phyloP scores from a whole-genome alignment of 2,329 filamentous ascomycete genomes.

The Calycina herbarum region DNA sequence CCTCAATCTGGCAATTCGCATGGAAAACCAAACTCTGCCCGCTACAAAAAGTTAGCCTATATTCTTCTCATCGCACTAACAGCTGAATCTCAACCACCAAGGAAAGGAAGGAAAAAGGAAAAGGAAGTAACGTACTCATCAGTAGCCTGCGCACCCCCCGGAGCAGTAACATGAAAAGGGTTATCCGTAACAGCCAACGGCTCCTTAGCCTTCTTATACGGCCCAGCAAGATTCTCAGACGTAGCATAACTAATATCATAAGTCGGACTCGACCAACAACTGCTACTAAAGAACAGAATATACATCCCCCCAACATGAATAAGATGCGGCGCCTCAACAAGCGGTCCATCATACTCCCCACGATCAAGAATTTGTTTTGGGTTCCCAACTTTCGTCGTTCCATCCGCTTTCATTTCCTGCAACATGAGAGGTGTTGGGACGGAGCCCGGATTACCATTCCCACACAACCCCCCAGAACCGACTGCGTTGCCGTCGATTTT shows the following conservation, averaged over 20 bases:
- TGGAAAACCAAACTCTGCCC: constrained; percentile 23
- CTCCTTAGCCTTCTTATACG: constrained; percentile 16
- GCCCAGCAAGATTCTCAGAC: constrained; percentile 40
- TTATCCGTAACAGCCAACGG: constrained; percentile 18
- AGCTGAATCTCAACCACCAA: too few species aligned
- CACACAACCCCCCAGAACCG: background rate
- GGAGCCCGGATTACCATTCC: background rate
- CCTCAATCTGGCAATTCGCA: constrained; percentile 19
- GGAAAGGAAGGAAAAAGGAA: too few species aligned
- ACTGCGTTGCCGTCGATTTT: background rate
- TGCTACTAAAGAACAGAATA: constrained; percentile 23
- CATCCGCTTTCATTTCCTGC: constrained; percentile 40
- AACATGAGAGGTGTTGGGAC: background rate
- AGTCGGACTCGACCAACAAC: background rate
- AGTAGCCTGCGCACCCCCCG: constrained; percentile 21
- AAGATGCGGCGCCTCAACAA: constrained; percentile 62
- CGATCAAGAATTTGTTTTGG: constrained; percentile 50
- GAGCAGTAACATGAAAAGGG: constrained; percentile 20
- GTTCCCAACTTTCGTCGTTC: constrained; percentile 51
- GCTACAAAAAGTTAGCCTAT: background rate
- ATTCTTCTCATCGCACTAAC: too few species aligned
- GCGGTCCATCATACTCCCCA: constrained; percentile 48
- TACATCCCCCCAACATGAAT: constrained; percentile 51
- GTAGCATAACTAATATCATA: constrained; percentile 1
- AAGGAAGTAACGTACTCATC: background rate